Evolutionary conservation across 176 grass and related monocot genomes (phyloP), one percentile per base, ranked within the genome.

Genomic region (Saccharum officinarum): DNA sequence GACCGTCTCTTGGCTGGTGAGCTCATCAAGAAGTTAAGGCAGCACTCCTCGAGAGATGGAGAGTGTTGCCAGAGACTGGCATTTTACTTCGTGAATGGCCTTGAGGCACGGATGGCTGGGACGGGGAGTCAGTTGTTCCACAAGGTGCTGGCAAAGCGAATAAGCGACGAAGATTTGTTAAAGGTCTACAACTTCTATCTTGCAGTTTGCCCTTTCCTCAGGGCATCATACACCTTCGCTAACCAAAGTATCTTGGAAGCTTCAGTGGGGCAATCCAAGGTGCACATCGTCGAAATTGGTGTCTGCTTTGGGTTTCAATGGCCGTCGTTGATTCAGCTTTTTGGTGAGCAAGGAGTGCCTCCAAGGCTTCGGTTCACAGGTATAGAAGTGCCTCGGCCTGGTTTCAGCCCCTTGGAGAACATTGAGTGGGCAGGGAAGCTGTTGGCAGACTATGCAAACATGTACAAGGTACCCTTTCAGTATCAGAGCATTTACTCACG

Each of bases 251-350:
- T 97, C 14, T 8, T 90, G 30, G 75, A 89, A 23, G 78, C 68
- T 6, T 71, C 87, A 23, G 76, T 66, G 42, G 84, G 79, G 55
- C 73, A 86, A 57, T 49, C 82, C 40, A 82, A 17, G 70, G 69
- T 97, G n/a, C 94, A 97, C 77, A 90, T 97, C 33, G 68, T 97
- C 34, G 89, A 97, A 78, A 86, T 97, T 65, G 89, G 91, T 17
- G 89, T 93, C 28, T 85, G 33, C 68, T 92, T 37, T 75, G 91
- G 91, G 6, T 92, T 97, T 41, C 89, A 97, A 26, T 97, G 94
- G 91, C 91, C 91, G 5, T 92, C 83, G n/a, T 75, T 97, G 8
- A 87, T 97, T 44, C 82, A 93, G 69, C 52, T 42, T 11, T 80
- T 96, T 1, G 62, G 82, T 42, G 77, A 71, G 9, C 63, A 85